Evolutionary conservation across 208 protist genomes (phyloP), one percentile per base, ranked within the genome.

Genomic region (Trypanosoma melophagium): DNA sequence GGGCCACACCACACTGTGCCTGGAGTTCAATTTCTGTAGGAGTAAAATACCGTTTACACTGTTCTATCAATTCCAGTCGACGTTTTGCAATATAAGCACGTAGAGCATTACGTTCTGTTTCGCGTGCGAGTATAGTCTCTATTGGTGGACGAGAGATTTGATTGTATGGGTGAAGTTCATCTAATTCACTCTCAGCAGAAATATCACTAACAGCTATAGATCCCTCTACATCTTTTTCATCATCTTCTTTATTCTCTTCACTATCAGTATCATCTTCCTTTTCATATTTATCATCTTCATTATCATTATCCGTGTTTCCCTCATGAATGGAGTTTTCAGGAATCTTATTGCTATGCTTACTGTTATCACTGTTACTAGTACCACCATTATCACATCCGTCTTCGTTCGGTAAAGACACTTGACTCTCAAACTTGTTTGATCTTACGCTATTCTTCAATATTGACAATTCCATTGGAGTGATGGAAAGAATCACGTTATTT

Each of bases 21-120:
- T 86, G 90, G 60, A 96, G 66, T 25, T 79, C 81, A 57, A 96
- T 66, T 72, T 96, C 90, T 52, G 94, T 86, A 28, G 90, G 83
- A 28, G 73, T 76, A 61, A 92, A 96, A 71, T 83, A 92, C 69
- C 64, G 69, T 13, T 42, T 67, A 64, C 84, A 84, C 49, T 88
- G 77, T 54, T 54, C 59, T 53, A 72, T 66, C 41, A 90, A 60
- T 47, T 81, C 74, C n/a, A 42, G 56, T 24, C 80, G 82, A 2
- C 91, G 86, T 9, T 61, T 19, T 2, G 52, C 57, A n/a, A 96
- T 73, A 76, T 81, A 93, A 17, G 74, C 68, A 45, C 77, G 53
- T 47, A 96, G 71, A 38, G 77, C 79, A 41, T 76, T 54, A 21
- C 88, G 78, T 77, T 96, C 90, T 60, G 80, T 76, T 28, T 86